Percentiles rank a stretch among this genome's conserved stretches.
Conservation (phyloP, 2,329 filamentous ascomycete genomes). For the Aspergillus caelatus region DNA sequence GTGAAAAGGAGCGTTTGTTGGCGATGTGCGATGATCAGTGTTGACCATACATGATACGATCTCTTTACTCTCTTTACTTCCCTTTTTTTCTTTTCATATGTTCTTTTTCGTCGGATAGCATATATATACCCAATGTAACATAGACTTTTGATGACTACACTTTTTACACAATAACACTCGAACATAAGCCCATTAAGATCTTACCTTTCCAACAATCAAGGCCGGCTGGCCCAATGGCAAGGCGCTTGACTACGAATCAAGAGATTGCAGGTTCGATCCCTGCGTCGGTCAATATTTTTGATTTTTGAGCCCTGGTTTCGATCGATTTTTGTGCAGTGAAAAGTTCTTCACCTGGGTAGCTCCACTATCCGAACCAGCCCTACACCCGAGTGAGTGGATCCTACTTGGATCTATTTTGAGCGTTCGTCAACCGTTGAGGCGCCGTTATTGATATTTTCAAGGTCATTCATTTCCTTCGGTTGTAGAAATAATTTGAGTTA, state of each 20-base stretch:
- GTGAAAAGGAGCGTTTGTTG: conserved; percentile 23
- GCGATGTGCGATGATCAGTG: conserved; percentile 3
- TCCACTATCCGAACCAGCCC: background rate
- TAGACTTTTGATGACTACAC: background rate
- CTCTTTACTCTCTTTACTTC: conserved; percentile 2
- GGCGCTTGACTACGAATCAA: conserved; percentile 57
- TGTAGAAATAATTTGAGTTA: rapidly evolving
- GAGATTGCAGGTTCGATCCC: conserved; percentile 54
- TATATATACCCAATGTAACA: conserved; percentile 13
- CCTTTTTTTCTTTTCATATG: conserved; percentile 4
- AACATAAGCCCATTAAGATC: background rate
- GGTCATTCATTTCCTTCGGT: too few species aligned
- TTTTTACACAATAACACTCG: rapidly evolving
- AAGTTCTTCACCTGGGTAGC: background rate
- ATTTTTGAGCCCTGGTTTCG: background rate
- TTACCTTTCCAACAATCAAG: background rate
- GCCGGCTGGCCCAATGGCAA: conserved; percentile 37
- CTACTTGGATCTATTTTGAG: too few species aligned
- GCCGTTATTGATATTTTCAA: too few species aligned
- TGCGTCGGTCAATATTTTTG: conserved; percentile 39
- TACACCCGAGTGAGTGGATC: too few species aligned
- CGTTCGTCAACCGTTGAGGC: too few species aligned
- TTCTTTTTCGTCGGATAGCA: background rate
- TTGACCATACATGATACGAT: background rate
- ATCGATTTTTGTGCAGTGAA: background rate